Conservation (phyloP, 345 rosid genomes). For the Brassica juncea region DNA sequence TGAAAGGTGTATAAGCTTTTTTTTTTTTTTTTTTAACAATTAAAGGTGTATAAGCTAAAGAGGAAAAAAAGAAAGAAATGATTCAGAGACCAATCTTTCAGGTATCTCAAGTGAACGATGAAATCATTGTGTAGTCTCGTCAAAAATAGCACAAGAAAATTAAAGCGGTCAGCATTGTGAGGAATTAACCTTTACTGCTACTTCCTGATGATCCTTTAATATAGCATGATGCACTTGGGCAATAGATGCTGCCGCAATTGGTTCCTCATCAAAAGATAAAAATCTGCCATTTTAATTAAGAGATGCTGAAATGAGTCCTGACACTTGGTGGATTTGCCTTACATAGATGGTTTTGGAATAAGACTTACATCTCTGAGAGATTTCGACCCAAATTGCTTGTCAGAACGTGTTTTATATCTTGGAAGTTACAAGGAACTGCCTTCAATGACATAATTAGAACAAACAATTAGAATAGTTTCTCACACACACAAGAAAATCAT, state of each 20-base stretch:
- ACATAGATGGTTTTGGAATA: background rate
- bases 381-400: conserved; percentile 56
- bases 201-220: conserved; percentile 62
- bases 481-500: background rate
- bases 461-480: background rate
- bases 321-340: background rate
- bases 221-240: conserved; percentile 90
- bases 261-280: conserved; percentile 74
- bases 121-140: conserved; percentile 8
- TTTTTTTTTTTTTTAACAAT: no score
- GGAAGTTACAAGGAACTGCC: conserved; percentile 79
- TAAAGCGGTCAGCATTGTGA: background rate
- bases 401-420: conserved; percentile 59
- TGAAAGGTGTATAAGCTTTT: background rate
- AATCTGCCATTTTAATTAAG: conserved; percentile 50
- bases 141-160: conserved; percentile 8
- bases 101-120: conserved; percentile 8
- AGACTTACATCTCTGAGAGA: conserved; percentile 61
- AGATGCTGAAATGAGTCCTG: background rate
- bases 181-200: conserved; percentile 74
- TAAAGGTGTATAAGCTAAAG: background rate
- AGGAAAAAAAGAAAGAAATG: background rate
- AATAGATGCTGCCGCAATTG: conserved; percentile 95
- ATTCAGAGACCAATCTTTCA: background rate
- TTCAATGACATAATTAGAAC: conserved; percentile 35